phyloP scores from a whole-genome alignment of 2,329 filamentous ascomycete species.

The Meredithiella fracta region DNA sequence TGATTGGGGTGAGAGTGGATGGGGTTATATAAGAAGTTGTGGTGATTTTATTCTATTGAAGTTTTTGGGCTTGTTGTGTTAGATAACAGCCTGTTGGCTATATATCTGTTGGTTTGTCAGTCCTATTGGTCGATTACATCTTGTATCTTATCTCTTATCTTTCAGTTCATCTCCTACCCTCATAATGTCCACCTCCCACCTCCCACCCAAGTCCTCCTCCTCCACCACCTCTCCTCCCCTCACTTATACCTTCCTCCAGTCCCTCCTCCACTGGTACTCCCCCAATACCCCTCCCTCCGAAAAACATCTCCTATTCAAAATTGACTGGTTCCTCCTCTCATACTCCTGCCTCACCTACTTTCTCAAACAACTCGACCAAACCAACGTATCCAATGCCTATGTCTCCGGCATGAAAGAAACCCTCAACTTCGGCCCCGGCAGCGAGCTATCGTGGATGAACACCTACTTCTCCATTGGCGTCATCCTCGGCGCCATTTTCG shows the following conservation, averaged over 20 bases:
- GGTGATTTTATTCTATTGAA: too few species aligned
- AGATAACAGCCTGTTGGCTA: too few species aligned
- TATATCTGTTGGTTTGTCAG: too few species aligned
- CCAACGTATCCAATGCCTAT: conserved; percentile 24
- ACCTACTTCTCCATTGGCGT: conserved; percentile 32
- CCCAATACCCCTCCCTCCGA: conserved; percentile 25
- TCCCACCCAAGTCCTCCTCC: background rate
- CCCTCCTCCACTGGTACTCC: conserved; percentile 27
- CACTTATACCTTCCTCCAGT: background rate
- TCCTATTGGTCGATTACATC: too few species aligned
- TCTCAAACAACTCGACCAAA: conserved; percentile 30
- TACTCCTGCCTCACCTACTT: conserved; percentile 46
- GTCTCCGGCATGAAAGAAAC: conserved; percentile 19
- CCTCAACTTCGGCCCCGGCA: conserved; percentile 14
- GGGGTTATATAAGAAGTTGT: too few species aligned
- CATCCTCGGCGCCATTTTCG: conserved; percentile 27
- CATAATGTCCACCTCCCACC: background rate
- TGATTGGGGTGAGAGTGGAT: too few species aligned
- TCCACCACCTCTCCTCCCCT: background rate
- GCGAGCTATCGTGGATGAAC: conserved; percentile 24
- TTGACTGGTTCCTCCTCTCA: conserved; percentile 36
- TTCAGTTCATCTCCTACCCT: background rate
- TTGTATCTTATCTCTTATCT: background rate
- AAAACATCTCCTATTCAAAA: conserved; percentile 30
- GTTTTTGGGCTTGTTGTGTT: too few species aligned